Conservation (phyloP, 2,329 filamentous ascomycete species). For the Fusarium redolens region DNA sequence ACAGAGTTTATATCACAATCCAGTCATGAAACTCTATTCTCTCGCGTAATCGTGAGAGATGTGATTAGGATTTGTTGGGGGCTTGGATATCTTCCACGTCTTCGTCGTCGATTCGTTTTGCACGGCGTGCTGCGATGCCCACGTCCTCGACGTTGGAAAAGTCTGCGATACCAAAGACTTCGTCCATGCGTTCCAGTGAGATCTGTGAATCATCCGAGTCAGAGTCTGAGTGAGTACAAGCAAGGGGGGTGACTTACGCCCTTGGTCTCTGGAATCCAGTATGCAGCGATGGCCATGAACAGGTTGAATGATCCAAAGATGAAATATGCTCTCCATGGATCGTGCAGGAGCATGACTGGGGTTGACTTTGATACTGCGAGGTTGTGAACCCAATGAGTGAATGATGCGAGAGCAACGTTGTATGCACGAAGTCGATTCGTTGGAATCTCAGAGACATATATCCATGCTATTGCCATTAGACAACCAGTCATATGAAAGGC, state of each 20-base stretch:
- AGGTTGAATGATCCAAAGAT: conserved; percentile 69
- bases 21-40: not conserved
- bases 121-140: conserved; percentile 10
- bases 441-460: conserved; percentile 71
- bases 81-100: conserved; percentile 12
- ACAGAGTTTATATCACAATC: not conserved
- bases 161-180: conserved; percentile 30
- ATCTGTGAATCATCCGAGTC: conserved; percentile 6
- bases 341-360: conserved; percentile 67
- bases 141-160: conserved; percentile 32
- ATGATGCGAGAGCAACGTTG: conserved; percentile 70
- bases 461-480: conserved; percentile 35
- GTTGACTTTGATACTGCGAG: conserved; percentile 71
- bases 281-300: conserved; percentile 63
- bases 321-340: conserved; percentile 61
- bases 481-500: rapidly evolving
- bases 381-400: conserved; percentile 74
- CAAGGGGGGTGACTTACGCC: conserved; percentile 50
- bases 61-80: not conserved
- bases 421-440: conserved; percentile 67
- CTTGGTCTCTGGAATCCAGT: conserved; percentile 66
- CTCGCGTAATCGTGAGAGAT: not conserved
- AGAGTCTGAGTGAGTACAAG: rapidly evolving
- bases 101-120: conserved; percentile 26
- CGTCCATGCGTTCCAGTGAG: conserved; percentile 36